Base-by-base conservation (phyloP, 345 rosid genomes). In the Boechera divaricarpa region DNA sequence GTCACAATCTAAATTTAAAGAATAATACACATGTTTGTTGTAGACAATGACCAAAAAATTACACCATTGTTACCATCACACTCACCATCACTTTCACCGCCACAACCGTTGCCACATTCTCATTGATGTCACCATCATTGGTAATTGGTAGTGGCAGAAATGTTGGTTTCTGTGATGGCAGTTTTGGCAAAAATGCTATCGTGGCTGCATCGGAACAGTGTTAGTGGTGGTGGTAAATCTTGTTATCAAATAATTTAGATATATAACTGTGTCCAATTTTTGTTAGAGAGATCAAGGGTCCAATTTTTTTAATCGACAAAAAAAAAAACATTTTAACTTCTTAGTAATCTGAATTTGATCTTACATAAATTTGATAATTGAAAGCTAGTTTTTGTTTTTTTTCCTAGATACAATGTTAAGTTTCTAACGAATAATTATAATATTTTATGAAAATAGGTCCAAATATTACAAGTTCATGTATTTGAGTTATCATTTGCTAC, bases 401-500 rank as follows among this genome's bases (percentile, higher is more conserved):
- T 28, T n/a, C 11, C 16, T 57, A 13, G 44, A 24, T 58, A 38
- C 33, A 67, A 18, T 21, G 28, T 39, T 41, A 67, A 51, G 67
- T 29, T 41, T 68, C 52, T 18, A 41, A 75, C 24, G 18, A 67
- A 32, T 51, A 0, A 41, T 41, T 36, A 57, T 41, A 51, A 6
- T 16, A 10, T 18, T 59, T 60, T 59, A 15, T 16, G 2, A 45
- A 38, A 2, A 36, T 67, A 36, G 13, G 24, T 60, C 63, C 57
- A 61, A 35, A 62, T 53, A 42, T 69, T 33, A 42, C 64, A 62
- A 69, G 63, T 54, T 42, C 58, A 77, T 71, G 73, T 48, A 55
- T 63, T 55, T 54, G 55, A 58, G 54, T 28, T 61, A 70, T 45
- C 72, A 70, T 70, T 55, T 54, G 71, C 53, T 70, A 63, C 53